These are phyloP conservation scores for Colletotrichum sp. DNA, from an alignment of 2,329 filamentous ascomycete species.

Conservation along the genomic window DNA sequence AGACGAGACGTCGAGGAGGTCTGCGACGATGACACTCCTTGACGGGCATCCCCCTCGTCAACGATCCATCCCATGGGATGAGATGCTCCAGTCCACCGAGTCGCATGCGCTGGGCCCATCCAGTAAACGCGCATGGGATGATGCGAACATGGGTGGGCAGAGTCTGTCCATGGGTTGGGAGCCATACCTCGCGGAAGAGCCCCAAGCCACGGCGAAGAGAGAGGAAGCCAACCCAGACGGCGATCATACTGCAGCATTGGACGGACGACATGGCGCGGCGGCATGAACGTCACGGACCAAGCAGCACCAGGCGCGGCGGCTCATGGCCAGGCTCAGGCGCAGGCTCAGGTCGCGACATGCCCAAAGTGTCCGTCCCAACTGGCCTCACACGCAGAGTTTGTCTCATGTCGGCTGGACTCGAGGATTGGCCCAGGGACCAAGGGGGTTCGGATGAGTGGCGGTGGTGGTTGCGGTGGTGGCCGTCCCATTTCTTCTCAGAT, in stretches of 20 bases:
- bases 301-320: not conserved
- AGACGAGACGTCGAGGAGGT: conserved; percentile 3
- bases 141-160: not conserved
- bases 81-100: not conserved
- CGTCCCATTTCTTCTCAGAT: not conserved
- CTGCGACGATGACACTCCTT: conserved; percentile 10
- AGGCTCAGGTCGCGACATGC: not conserved
- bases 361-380: conserved; percentile 6
- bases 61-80: not conserved
- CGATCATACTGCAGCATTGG: conserved; percentile 18
- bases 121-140: conserved; percentile 1
- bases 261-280: conserved; percentile 14
- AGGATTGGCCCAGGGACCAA: conserved; percentile 2
- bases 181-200: not conserved
- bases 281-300: conserved; percentile 13
- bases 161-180: not conserved
- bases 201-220: not conserved
- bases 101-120: not conserved
- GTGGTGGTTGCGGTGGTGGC: not conserved
- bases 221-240: not conserved
- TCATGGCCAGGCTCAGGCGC: not conserved
- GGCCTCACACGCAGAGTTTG: not conserved
- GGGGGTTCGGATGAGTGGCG: conserved; percentile 2
- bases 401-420: not conserved
- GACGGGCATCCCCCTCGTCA: not conserved